Conservation (phyloP, 139 green algal genomes). For the Micractinium sp. region DNA sequence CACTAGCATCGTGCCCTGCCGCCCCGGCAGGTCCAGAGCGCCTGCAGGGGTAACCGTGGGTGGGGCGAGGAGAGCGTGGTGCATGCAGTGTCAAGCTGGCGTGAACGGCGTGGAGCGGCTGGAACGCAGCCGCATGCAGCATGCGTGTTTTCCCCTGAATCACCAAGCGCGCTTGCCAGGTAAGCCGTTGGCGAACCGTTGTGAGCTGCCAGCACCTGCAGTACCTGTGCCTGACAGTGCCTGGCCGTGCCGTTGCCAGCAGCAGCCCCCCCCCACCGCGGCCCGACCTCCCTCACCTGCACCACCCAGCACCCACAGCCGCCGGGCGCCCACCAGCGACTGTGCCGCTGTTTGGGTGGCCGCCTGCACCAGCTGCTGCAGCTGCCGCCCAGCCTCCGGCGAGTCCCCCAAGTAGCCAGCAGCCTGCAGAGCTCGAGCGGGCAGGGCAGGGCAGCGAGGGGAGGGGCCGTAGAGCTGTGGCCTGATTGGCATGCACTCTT, state of each 20-base stretch:
- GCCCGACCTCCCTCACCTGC: neutral
- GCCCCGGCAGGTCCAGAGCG: conserved; percentile 6
- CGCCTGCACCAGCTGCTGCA: neutral
- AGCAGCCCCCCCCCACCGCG: too few relatives aligned
- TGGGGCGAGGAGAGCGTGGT: neutral
- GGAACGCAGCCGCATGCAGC: too few relatives aligned
- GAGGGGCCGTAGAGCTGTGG: neutral
- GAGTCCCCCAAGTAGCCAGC: conserved; percentile 15
- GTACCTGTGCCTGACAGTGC: too few relatives aligned
- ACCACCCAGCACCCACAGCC: conserved; percentile 11
- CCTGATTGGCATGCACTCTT: too few relatives aligned
- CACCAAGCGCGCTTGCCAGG: too few relatives aligned
- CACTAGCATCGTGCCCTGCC: conserved; percentile 1
- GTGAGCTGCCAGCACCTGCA: too few relatives aligned
- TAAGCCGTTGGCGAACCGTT: too few relatives aligned
- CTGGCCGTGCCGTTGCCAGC: too few relatives aligned
- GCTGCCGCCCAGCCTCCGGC: neutral
- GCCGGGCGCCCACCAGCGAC: neutral
- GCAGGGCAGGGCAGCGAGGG: too few relatives aligned
- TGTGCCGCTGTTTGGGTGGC: neutral
- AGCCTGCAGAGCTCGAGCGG: neutral
- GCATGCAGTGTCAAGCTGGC: neutral
- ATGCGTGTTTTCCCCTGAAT: too few relatives aligned
- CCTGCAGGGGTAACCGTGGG: neutral
- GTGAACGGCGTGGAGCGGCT: too few relatives aligned